Conservation (phyloP, 2,329 filamentous ascomycete species). For the Colletotrichum sojae region DNA sequence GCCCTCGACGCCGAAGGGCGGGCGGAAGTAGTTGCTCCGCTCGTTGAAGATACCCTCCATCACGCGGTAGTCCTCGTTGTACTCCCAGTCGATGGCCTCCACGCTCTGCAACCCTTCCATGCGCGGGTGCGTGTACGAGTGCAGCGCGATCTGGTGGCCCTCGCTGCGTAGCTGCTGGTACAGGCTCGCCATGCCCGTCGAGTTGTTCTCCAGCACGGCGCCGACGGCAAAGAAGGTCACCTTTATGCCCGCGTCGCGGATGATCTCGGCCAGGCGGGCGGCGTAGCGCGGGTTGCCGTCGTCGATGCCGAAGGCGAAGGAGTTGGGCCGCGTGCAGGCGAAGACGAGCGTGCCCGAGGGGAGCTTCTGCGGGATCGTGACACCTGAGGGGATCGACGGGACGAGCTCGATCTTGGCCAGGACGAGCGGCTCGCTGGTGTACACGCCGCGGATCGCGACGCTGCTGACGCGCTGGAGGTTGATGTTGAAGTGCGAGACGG, state of each 20-base stretch:
- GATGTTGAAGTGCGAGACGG: conserved; percentile 76
- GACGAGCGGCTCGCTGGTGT: conserved; percentile 63
- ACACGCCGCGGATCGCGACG: conserved; percentile 76
- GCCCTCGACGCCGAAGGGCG: conserved; percentile 78
- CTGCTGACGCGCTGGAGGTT: conserved; percentile 69
- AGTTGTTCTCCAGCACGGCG: conserved; percentile 69
- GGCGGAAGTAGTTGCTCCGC: conserved; percentile 72
- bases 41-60: conserved; percentile 56
- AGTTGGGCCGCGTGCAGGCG: conserved; percentile 76
- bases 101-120: conserved; percentile 70
- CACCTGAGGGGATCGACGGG: conserved; percentile 63
- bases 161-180: conserved; percentile 74
- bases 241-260: conserved; percentile 72
- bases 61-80: conserved; percentile 68
- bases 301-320: conserved; percentile 81
- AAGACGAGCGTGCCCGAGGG: conserved; percentile 73
- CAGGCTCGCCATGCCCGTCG: conserved; percentile 73
- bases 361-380: conserved; percentile 70
- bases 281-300: conserved; percentile 70
- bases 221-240: conserved; percentile 82
- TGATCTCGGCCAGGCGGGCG: conserved; percentile 66
- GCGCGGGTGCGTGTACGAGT: conserved; percentile 79
- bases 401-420: conserved; percentile 75
- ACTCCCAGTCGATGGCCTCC: conserved; percentile 73
- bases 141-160: conserved; percentile 78